These are phyloP conservation scores for Trichosanthes cucumerina DNA, from an alignment of 306 rosid genomes.

Conservation along the genomic window DNA sequence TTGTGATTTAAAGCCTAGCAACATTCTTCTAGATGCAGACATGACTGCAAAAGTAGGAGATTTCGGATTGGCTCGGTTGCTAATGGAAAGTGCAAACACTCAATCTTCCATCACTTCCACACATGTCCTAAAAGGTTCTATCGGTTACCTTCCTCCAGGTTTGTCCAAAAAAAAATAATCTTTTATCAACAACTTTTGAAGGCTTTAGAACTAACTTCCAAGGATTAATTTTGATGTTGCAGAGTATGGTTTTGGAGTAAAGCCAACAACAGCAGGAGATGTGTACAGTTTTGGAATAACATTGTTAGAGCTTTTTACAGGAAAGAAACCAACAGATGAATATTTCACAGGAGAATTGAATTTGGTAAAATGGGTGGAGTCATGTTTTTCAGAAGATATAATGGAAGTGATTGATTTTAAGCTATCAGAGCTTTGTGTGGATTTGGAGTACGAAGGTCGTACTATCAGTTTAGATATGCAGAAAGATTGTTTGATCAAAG, in stretches of 20 bases:
- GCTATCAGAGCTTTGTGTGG: slow-evolving; percentile 9
- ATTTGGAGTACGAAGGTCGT: background rate
- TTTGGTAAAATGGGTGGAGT: slow-evolving; percentile 46
- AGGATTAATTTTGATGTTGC: background rate
- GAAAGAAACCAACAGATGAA: slow-evolving; percentile 51
- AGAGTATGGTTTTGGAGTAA: slow-evolving; percentile 63
- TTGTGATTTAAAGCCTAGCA: slow-evolving; percentile 68
- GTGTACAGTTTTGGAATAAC: slow-evolving; percentile 61
- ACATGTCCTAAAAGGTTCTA: slow-evolving; percentile 51
- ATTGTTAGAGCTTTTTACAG: slow-evolving; percentile 44
- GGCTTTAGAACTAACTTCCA: background rate
- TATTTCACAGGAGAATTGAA: slow-evolving; percentile 35
- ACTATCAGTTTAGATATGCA: slow-evolving; percentile 5
- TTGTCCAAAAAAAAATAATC: background rate
- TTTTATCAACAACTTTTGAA: background rate
- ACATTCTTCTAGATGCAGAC: slow-evolving; percentile 49
- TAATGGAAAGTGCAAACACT: slow-evolving; percentile 27
- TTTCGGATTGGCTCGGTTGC: slow-evolving; percentile 57
- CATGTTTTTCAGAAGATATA: slow-evolving; percentile 26
- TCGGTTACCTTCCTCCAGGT: slow-evolving; percentile 88
- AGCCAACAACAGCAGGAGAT: slow-evolving; percentile 54
- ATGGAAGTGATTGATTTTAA: slow-evolving; percentile 38
- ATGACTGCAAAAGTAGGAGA: slow-evolving; percentile 68
- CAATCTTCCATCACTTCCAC: slow-evolving; percentile 40
- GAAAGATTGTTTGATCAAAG: slow-evolving; percentile 21